Conservation (phyloP, 2,329 filamentous ascomycete species). For the Diaporthe sp. region DNA sequence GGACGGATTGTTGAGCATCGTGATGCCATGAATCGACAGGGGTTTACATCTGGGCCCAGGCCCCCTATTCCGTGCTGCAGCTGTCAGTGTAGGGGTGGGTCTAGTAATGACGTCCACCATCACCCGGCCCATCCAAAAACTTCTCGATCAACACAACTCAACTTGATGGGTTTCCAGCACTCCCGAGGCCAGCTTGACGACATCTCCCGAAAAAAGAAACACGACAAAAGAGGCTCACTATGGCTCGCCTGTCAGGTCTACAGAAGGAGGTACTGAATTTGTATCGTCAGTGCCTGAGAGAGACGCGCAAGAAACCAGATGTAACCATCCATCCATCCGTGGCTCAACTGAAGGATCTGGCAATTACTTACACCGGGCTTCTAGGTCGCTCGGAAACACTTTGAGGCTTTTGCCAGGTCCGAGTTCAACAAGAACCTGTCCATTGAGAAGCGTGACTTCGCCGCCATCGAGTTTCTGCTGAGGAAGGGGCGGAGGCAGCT, state of each 20-base stretch:
- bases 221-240: conserved; percentile 6
- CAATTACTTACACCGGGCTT: background rate
- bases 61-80: background rate
- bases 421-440: conserved; percentile 82
- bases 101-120: conserved; percentile 21
- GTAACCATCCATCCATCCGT: conserved; percentile 58
- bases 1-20: background rate
- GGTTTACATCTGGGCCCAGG: background rate
- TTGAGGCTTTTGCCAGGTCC: conserved; percentile 75
- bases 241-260: conserved; percentile 81
- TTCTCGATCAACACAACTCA: background rate
- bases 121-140: conserved; percentile 2
- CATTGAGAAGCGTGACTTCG: conserved; percentile 87
- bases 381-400: conserved; percentile 71
- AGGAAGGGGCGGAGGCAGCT: conserved; percentile 86
- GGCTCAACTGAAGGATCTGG: background rate
- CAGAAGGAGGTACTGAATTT: conserved; percentile 89
- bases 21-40: background rate
- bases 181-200: background rate
- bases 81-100: conserved; percentile 3
- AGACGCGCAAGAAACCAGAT: conserved; percentile 82
- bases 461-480: conserved; percentile 86
- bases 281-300: conserved; percentile 88
- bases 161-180: background rate
- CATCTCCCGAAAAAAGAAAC: no score